phyloP scores from a whole-genome alignment of 1,139 yeast genomes.

The Protomyces macrosporus region DNA sequence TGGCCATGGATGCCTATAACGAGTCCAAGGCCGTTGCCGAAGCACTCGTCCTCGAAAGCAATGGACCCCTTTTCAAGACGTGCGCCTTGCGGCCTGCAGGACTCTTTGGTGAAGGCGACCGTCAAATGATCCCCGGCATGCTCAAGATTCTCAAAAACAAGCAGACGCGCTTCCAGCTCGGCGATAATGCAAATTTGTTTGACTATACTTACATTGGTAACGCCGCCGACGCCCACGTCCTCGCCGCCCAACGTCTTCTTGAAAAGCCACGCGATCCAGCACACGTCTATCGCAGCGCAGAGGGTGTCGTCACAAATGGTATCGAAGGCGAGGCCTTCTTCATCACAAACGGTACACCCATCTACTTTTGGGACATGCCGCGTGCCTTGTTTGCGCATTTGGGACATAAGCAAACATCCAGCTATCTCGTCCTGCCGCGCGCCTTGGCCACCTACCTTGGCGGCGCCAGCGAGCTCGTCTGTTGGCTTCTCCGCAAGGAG shows the following conservation, averaged over 20 bases:
- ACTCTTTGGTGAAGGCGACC: slow-evolving; percentile 96
- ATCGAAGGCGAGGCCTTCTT: slow-evolving; percentile 86
- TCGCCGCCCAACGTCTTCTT: slow-evolving; percentile 76
- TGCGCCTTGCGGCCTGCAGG: slow-evolving; percentile 95
- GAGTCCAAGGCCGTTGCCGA: slow-evolving; percentile 90
- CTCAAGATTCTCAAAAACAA: slow-evolving; percentile 77
- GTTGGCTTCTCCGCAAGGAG: slow-evolving; percentile 55
- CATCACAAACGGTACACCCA: slow-evolving; percentile 88
- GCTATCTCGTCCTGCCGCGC: slow-evolving; percentile 65
- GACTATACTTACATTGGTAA: slow-evolving; percentile 99
- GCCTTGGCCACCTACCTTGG: slow-evolving; percentile 76
- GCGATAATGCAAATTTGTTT: slow-evolving; percentile 85
- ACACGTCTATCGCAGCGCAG: neutral
- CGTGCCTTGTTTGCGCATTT: slow-evolving; percentile 89
- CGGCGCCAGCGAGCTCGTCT: slow-evolving; percentile 61
- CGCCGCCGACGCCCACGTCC: slow-evolving; percentile 92
- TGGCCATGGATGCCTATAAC: slow-evolving; percentile 95
- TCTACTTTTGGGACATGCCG: slow-evolving; percentile 96
- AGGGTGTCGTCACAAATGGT: slow-evolving; percentile 35
- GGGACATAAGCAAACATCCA: slow-evolving; percentile 67
- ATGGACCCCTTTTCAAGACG: slow-evolving; percentile 54
- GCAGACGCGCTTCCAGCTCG: slow-evolving; percentile 87
- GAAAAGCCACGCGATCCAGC: slow-evolving; percentile 30
- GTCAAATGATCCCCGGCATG: slow-evolving; percentile 91
- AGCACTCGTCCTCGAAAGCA: slow-evolving; percentile 64